Evolutionary conservation across 2,329 filamentous ascomycete genomes (phyloP), one percentile per base, ranked within the genome.

Genomic region (Cladosporium sp.): DNA sequence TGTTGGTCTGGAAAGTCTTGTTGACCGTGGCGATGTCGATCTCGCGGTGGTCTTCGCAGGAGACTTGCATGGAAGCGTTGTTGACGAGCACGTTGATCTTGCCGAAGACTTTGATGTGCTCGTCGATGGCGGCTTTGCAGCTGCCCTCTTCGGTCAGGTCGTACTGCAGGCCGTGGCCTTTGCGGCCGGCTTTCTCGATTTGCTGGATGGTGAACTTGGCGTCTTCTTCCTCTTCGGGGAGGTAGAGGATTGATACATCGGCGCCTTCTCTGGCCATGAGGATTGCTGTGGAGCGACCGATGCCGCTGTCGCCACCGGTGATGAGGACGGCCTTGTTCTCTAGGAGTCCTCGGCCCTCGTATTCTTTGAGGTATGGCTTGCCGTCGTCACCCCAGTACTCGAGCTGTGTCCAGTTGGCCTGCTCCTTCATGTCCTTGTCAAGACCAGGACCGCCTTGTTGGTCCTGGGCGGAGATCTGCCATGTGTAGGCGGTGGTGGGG

Each of bases 221-320:
- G 64, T 88, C 86, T 21, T 79, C 72, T 68, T 87, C 77, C 74
- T 88, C 86, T 30, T 85, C 81, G 2, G 83, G 82, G 1, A 86
- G 79, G 68, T 86, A 85, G 18, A 83, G 80, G 65, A 87, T 86
- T 26, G 79, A 83, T 51, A 86, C 77, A 67, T 87, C 82, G 11
- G 85, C 84, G 1, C 86, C 85, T 70, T 88, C 85, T 13, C 83
- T 79, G 0, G 86, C 85, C 75, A 86, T 85, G 1, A 87, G 75
- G 0, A 86, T 78, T 0, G 84, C 85, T 1, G 85, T 79, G 0
- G 84, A 78, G 13, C 84, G 81, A 25, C 85, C 84, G 49, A 87
- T 87, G 28, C 70, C 71, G 28, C 66, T 69, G 63, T 70, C 71
- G 43, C 71, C 71, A 21, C 70, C 71, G 2, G 71, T 73, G 43